phyloP scores from a whole-genome alignment of 2,329 filamentous ascomycete species.

The Diaporthe australafricana region DNA sequence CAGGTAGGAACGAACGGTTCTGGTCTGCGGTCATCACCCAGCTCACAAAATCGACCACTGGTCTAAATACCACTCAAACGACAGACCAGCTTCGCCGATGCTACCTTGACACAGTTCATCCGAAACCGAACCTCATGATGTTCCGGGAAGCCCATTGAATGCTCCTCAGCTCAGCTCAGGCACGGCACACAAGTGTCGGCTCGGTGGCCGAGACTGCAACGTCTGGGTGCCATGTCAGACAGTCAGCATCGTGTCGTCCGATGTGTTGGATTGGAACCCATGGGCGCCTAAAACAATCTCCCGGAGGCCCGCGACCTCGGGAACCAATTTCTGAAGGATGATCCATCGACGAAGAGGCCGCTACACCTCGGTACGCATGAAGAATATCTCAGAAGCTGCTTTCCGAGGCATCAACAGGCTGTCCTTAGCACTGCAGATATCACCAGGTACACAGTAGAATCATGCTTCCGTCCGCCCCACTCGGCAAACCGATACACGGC shows the following conservation, averaged over 20 bases:
- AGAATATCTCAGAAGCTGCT: background rate
- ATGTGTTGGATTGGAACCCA: conserved; percentile 14
- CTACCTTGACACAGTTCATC: conserved; percentile 22
- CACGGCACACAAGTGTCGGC: conserved; percentile 7
- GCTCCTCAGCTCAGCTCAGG: conserved; percentile 1
- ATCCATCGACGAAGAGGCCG: background rate
- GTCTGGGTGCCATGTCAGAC: background rate
- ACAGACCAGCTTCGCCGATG: background rate
- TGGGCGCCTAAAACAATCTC: conserved; percentile 24
- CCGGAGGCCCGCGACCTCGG: conserved; percentile 20
- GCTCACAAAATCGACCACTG: background rate
- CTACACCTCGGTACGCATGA: conserved; percentile 13
- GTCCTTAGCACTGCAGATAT: conserved; percentile 25
- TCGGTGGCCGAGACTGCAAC: conserved; percentile 19
- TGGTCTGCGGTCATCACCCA: background rate
- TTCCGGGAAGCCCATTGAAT: too few relatives aligned
- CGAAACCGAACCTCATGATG: background rate
- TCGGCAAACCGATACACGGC: conserved; percentile 11
- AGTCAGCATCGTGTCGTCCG: background rate
- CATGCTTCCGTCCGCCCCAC: conserved; percentile 8
- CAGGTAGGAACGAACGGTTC: background rate
- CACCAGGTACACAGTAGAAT: conserved; percentile 8
- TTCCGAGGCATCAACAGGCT: background rate
- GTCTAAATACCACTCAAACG: too few relatives aligned
- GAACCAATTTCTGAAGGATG: conserved; percentile 13